phyloP scores from a whole-genome alignment of 192 early-diverging fungal genomes.

The Backusella macrospora region DNA sequence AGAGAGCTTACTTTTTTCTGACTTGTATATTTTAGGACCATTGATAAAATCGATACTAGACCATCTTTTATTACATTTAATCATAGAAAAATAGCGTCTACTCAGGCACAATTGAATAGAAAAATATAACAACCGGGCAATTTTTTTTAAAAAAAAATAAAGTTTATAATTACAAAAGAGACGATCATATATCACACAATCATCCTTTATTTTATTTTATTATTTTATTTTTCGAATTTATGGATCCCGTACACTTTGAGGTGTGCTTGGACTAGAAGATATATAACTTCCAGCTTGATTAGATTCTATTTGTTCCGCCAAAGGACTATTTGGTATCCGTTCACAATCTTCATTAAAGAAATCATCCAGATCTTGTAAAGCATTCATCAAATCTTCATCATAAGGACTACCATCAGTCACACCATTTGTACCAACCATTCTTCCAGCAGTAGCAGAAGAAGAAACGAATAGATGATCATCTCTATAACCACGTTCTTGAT shows the following conservation, averaged over 20 bases:
- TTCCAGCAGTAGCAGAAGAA: neutral
- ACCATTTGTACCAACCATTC: neutral
- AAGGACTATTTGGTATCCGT: neutral
- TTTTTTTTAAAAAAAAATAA: constrained; percentile 12
- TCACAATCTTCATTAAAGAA: constrained; percentile 47
- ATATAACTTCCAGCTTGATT: neutral
- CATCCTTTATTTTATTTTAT: neutral
- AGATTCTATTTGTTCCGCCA: neutral
- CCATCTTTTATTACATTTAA: constrained; percentile 61
- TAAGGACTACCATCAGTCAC: neutral
- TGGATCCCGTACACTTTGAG: constrained; percentile 9
- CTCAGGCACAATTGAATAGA: constrained; percentile 24
- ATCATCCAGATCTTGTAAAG: constrained; percentile 48
- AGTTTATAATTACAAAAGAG: neutral
- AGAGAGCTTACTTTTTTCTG: too few relatives aligned
- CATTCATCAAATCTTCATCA: constrained; percentile 43
- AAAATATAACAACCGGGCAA: constrained; percentile 2
- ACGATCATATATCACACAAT: neutral
- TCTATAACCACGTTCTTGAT: constrained; percentile 12
- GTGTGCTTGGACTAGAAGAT: neutral
- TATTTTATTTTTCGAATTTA: constrained; percentile 10
- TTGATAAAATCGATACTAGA: constrained; percentile 63
- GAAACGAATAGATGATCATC: neutral
- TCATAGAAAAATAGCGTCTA: constrained; percentile 44
- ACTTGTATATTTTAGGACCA: constrained; percentile 43